These are phyloP conservation scores for Scheffersomyces segobiensis DNA, from an alignment of 1,139 yeast species.

Conservation along the genomic window DNA sequence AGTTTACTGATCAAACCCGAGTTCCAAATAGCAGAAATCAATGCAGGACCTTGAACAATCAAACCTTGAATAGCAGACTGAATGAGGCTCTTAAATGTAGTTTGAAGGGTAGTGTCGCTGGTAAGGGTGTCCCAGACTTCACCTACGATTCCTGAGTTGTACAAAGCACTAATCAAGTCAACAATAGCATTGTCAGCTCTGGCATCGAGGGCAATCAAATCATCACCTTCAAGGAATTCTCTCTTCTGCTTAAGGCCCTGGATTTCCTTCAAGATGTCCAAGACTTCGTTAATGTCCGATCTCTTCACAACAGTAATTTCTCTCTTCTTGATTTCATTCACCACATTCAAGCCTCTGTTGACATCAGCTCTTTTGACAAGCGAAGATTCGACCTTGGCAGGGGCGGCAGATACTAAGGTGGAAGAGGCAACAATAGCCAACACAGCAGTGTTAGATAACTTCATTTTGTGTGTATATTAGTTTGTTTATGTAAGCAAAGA, in stretches of 20 bases:
- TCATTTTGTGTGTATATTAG: constrained; percentile 29
- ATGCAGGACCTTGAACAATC: constrained; percentile 44
- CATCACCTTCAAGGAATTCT: constrained; percentile 25
- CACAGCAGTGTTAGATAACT: constrained; percentile 44
- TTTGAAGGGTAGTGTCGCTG: constrained; percentile 27
- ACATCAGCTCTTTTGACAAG: constrained; percentile 40
- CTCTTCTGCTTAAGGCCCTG: constrained; percentile 34
- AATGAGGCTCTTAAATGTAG: constrained; percentile 27
- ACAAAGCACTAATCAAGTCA: constrained; percentile 39
- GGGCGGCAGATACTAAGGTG: constrained; percentile 43
- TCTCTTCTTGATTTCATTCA: constrained; percentile 30
- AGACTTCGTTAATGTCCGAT: constrained; percentile 36
- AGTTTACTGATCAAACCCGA: constrained; percentile 43
- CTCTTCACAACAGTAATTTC: constrained; percentile 35
- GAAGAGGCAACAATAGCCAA: constrained; percentile 45
- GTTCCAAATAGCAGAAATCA: constrained; percentile 44
- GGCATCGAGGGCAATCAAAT: constrained; percentile 28
- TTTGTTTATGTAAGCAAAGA: constrained; percentile 1
- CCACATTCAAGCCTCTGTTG: constrained; percentile 33
- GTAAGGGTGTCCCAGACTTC: constrained; percentile 41
- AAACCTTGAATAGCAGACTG: constrained; percentile 37
- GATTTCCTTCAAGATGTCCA: constrained; percentile 36
- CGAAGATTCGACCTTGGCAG: constrained; percentile 25
- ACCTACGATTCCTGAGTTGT: constrained; percentile 40
- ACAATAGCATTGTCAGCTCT: constrained; percentile 42